Conservation (phyloP, 2,329 filamentous ascomycete species). For the Aspergillus sp. region DNA sequence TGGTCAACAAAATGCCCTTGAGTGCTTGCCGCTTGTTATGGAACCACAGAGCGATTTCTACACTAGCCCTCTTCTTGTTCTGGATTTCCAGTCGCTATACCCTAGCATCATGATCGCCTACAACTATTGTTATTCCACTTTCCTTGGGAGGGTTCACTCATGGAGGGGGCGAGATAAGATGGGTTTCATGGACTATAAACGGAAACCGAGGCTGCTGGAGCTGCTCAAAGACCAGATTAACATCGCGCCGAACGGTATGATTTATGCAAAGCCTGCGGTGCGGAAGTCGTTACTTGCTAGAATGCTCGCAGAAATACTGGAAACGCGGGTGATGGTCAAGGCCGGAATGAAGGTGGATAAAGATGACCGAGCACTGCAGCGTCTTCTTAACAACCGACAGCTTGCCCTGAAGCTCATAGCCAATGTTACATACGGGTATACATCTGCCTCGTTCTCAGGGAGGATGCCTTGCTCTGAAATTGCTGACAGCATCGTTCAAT, state of each 20-base stretch:
- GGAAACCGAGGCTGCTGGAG: conserved; percentile 71
- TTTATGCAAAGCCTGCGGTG: conserved; percentile 83
- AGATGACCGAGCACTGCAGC: conserved; percentile 80
- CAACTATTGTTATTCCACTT: conserved; percentile 98
- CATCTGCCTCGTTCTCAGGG: conserved; percentile 93
- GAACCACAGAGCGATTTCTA: conserved; percentile 96
- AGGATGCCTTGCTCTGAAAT: conserved; percentile 98
- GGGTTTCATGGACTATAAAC: conserved; percentile 85
- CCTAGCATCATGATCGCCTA: conserved; percentile 99
- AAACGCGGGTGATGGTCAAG: conserved; percentile 97
- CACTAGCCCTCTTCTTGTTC: conserved; percentile 79
- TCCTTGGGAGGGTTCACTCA: conserved; percentile 76
- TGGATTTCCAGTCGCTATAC: conserved; percentile 96
- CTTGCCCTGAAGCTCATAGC: conserved; percentile 92
- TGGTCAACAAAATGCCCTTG: conserved; percentile 87
- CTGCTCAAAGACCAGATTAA: conserved; percentile 84
- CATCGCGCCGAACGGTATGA: conserved; percentile 92
- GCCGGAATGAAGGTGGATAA: conserved; percentile 93
- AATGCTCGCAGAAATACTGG: conserved; percentile 93
- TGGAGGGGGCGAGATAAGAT: conserved; percentile 95
- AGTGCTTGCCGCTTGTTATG: conserved; percentile 95
- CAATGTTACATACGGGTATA: conserved; percentile 99
- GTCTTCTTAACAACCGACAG: conserved; percentile 88
- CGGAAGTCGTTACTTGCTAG: conserved; percentile 90
- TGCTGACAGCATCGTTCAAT: conserved; percentile 96